Percentiles rank a stretch among this genome's conserved stretches.
Evolutionary conservation across 257 asterid genomes (phyloP).

Genomic region (Phtheirospermum japonicum): DNA sequence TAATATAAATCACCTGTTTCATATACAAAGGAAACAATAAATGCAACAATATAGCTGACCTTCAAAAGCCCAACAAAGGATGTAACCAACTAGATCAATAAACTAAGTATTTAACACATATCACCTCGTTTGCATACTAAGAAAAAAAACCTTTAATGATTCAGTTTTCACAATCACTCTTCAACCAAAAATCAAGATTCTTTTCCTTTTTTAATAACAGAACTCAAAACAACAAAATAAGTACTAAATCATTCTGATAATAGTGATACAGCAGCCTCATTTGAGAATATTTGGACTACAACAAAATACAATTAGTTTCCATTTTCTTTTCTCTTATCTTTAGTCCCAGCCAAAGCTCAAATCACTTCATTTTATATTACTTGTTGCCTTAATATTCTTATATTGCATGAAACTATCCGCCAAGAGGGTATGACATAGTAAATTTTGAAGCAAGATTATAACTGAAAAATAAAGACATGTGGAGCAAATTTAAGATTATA

Average conservation of each 20-base stretch:
- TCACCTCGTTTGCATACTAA: conserved; percentile 10
- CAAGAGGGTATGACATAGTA: neutral
- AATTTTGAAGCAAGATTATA: neutral
- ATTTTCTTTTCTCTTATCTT: too few relatives aligned
- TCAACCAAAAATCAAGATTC: conserved; percentile 19
- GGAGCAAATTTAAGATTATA: neutral
- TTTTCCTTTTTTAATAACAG: too few relatives aligned
- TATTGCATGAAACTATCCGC: neutral
- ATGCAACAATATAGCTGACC: conserved; percentile 19
- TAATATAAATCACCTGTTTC: conserved; percentile 85
- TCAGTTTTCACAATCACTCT: conserved; percentile 4
- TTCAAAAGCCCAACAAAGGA: conserved; percentile 22
- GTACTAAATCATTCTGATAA: neutral
- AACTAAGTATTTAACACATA: conserved; percentile 18
- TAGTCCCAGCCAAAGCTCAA: neutral
- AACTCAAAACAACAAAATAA: too few relatives aligned
- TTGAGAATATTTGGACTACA: neutral
- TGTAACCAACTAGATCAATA: conserved; percentile 21
- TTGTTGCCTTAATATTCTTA: neutral
- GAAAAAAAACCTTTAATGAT: conserved; percentile 16
- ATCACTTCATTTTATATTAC: neutral
- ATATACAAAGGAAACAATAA: conserved; percentile 20
- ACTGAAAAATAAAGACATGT: neutral
- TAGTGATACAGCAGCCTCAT: neutral
- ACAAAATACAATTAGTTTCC: too few relatives aligned